These are phyloP conservation scores for Amyloporia xantha DNA, from an alignment of 768 basidiomycete species.

Conservation along the genomic window DNA sequence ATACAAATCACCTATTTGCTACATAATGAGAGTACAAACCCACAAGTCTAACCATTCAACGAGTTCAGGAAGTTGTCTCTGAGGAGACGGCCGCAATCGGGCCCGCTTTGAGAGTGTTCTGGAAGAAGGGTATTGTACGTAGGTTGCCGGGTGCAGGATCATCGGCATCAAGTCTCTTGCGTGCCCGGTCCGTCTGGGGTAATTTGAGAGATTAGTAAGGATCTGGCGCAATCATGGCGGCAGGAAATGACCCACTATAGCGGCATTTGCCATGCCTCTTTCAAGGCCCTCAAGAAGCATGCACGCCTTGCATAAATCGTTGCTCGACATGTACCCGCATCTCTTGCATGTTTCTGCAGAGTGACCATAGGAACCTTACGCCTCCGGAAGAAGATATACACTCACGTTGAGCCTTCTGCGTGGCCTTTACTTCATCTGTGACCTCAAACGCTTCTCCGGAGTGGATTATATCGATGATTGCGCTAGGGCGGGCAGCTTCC, in stretches of 20 bases:
- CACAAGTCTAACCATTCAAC: too few species aligned
- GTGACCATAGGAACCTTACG: neutral
- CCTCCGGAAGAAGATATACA: constrained; percentile 7
- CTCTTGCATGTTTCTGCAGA: constrained; percentile 76
- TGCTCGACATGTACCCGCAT: constrained; percentile 95
- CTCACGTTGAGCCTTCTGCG: constrained; percentile 82
- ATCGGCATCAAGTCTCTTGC: constrained; percentile 53
- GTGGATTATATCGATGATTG: constrained; percentile 97
- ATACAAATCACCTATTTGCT: too few species aligned
- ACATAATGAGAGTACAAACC: too few species aligned
- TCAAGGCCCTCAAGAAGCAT: constrained; percentile 87
- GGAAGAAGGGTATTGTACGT: constrained; percentile 72
- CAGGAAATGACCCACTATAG: constrained; percentile 37
- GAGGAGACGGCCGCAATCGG: neutral
- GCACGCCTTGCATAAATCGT: constrained; percentile 95
- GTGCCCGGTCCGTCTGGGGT: constrained; percentile 59
- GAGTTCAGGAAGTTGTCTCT: too few species aligned
- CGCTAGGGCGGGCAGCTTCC: constrained; percentile 88
- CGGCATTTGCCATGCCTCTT: constrained; percentile 53
- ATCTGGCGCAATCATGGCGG: neutral
- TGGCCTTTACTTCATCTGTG: constrained; percentile 75
- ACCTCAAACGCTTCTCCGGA: constrained; percentile 91
- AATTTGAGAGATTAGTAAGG: neutral
- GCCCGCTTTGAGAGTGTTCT: constrained; percentile 22
- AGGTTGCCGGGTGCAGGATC: constrained; percentile 60